Evolutionary conservation across 805 yeast species (phyloP).

Genomic region (Jamesozyma hellenica): DNA sequence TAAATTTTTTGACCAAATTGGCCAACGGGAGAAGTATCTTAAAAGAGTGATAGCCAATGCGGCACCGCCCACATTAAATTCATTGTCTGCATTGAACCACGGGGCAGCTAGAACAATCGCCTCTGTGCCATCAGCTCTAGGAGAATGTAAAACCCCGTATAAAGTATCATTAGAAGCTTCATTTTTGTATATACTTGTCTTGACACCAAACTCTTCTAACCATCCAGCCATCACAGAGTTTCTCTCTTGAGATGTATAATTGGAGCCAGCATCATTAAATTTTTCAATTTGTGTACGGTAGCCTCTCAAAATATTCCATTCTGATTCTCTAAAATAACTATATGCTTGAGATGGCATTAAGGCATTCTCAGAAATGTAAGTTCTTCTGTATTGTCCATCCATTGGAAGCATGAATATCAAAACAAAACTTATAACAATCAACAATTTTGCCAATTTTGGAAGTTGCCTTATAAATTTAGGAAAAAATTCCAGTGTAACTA

Average conservation of each 20-base stretch:
- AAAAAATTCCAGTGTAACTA: slow-evolving; percentile 37
- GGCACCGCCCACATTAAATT: slow-evolving; percentile 69
- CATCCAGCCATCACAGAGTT: slow-evolving; percentile 43
- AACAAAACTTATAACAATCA: slow-evolving; percentile 38
- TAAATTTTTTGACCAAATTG: slow-evolving; percentile 92
- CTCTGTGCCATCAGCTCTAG: slow-evolving; percentile 93
- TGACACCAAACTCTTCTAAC: slow-evolving; percentile 65
- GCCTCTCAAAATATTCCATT: slow-evolving; percentile 87
- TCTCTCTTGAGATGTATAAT: slow-evolving; percentile 23
- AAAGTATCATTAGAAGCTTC: slow-evolving; percentile 38
- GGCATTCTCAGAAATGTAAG: slow-evolving; percentile 93
- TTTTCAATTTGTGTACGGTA: slow-evolving; percentile 43
- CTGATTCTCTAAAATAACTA: slow-evolving; percentile 83
- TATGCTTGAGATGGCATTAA: slow-evolving; percentile 93
- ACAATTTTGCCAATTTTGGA: slow-evolving; percentile 35
- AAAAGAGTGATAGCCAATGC: slow-evolving; percentile 64
- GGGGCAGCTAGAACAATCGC: slow-evolving; percentile 87
- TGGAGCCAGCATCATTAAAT: slow-evolving; percentile 19
- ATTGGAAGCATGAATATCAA: slow-evolving; percentile 57
- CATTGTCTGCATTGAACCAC: slow-evolving; percentile 60
- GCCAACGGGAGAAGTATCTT: slow-evolving; percentile 72
- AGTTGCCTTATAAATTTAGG: slow-evolving; percentile 36
- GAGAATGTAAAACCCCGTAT: slow-evolving; percentile 82
- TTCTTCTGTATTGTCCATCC: slow-evolving; percentile 71
- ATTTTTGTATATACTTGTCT: slow-evolving; percentile 42